Evolutionary conservation across 768 basidiomycete genomes (phyloP).

Genomic region (Russula foetens): DNA sequence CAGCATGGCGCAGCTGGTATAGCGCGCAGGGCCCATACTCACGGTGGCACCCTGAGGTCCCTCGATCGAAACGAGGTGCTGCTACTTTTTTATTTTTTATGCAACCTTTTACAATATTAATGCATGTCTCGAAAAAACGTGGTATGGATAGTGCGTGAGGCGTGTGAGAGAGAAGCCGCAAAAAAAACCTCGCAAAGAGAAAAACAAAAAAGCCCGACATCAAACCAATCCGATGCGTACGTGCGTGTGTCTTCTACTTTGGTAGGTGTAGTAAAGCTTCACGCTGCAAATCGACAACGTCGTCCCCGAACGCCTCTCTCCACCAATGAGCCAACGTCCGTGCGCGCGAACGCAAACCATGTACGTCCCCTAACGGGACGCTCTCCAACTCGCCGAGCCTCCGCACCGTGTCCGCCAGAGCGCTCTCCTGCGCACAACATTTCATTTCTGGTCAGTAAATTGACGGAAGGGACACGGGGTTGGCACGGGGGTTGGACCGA

Average conservation of each 20-base stretch:
- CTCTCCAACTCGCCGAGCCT: constrained; percentile 8
- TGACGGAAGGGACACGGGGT: too few relatives aligned
- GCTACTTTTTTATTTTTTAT: constrained; percentile 15
- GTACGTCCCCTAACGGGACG: neutral
- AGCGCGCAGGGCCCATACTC: constrained; percentile 24
- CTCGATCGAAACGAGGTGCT: constrained; percentile 29
- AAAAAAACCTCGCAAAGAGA: too few relatives aligned
- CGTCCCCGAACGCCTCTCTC: constrained; percentile 9
- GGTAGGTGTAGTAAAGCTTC: neutral
- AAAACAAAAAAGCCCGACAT: neutral
- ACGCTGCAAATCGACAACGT: constrained; percentile 1
- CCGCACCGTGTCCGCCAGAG: constrained; percentile 9
- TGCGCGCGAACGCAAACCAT: constrained; percentile 5
- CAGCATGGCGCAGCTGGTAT: constrained; percentile 28
- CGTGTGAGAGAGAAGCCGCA: too few relatives aligned
- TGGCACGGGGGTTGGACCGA: too few relatives aligned
- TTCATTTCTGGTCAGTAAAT: neutral
- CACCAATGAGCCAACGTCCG: constrained; percentile 7
- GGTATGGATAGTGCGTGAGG: too few relatives aligned
- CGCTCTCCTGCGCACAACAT: constrained; percentile 5
- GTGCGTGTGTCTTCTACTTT: neutral
- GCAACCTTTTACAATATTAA: too few relatives aligned
- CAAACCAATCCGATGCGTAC: neutral
- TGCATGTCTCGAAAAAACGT: too few relatives aligned
- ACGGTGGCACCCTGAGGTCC: constrained; percentile 26